Evolutionary conservation across 2,329 filamentous ascomycete genomes (phyloP).

Genomic region (Diaporthe nobilis): DNA sequence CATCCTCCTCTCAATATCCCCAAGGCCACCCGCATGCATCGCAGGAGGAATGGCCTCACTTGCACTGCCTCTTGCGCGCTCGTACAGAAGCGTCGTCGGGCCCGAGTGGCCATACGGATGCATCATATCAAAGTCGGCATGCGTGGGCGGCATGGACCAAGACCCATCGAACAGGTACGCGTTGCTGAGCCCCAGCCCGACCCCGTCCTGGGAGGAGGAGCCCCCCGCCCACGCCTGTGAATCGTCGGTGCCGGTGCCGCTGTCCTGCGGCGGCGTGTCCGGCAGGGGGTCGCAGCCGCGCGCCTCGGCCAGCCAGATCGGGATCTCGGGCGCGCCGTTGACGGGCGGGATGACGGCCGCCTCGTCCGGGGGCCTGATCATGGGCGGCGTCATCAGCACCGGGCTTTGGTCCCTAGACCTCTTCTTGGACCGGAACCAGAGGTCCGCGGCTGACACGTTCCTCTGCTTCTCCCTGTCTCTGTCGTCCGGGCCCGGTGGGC

Average conservation of each 20-base stretch:
- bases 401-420: background rate
- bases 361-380: background rate
- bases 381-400: background rate
- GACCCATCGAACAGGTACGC: conserved; percentile 3
- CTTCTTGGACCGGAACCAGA: conserved; percentile 25
- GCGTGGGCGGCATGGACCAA: background rate
- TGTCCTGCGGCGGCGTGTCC: conserved; percentile 6
- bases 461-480: conserved; percentile 13
- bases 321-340: conserved; percentile 38
- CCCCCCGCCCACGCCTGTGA: background rate
- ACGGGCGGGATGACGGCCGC: background rate
- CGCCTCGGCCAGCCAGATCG: conserved; percentile 39
- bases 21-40: background rate
- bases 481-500: conserved; percentile 5
- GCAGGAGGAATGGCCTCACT: background rate
- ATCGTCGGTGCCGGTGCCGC: background rate
- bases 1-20: no score
- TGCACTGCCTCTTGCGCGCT: conserved; percentile 22
- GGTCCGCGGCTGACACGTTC: conserved; percentile 32
- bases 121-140: background rate
- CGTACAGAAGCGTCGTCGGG: background rate
- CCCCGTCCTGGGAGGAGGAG: background rate
- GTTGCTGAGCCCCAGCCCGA: conserved; percentile 9
- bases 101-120: background rate
- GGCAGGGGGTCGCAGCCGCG: conserved; percentile 34